Evolutionary conservation across 768 basidiomycete species (phyloP).

Genomic region (Lyophyllum decastes): DNA sequence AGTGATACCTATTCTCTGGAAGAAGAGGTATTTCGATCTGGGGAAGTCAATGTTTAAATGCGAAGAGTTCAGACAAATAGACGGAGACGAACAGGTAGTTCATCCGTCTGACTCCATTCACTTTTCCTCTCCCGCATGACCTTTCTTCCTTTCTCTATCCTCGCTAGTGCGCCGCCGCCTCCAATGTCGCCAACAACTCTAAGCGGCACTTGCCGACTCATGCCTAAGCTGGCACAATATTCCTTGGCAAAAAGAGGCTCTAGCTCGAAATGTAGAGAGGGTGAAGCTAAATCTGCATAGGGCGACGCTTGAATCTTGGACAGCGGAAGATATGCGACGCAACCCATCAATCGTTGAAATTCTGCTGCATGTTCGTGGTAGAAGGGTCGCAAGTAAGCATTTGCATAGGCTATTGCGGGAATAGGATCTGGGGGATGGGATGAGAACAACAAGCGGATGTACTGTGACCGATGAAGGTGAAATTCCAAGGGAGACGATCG

Average conservation of each 20-base stretch:
- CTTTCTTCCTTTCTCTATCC: slow-evolving; percentile 91
- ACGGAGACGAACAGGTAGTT: slow-evolving; percentile 69
- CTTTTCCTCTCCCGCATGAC: slow-evolving; percentile 93
- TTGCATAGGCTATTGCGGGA: slow-evolving; percentile 76
- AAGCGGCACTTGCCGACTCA: slow-evolving; percentile 88
- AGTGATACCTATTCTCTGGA: slow-evolving; percentile 89
- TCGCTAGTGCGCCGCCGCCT: slow-evolving; percentile 85
- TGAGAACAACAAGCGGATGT: slow-evolving; percentile 73
- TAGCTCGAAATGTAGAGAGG: slow-evolving; percentile 74
- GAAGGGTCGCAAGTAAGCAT: slow-evolving; percentile 61
- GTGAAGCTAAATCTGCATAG: slow-evolving; percentile 74
- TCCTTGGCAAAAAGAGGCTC: slow-evolving; percentile 86
- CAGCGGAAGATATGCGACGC: slow-evolving; percentile 70
- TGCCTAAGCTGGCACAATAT: slow-evolving; percentile 83
- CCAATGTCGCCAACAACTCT: slow-evolving; percentile 92
- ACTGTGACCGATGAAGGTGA: slow-evolving; percentile 87
- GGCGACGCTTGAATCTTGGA: slow-evolving; percentile 66
- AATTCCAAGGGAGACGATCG: slow-evolving; percentile 87
- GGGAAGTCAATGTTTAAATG: background rate
- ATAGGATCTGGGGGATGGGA: slow-evolving; percentile 57
- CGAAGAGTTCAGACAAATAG: background rate
- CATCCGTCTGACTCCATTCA: slow-evolving; percentile 88
- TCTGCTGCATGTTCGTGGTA: slow-evolving; percentile 62
- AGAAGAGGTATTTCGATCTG: slow-evolving; percentile 94
- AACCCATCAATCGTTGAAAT: slow-evolving; percentile 69